A percentile compares a stretch with the other conserved stretches of the same genome.
Conservation (phyloP, 1,284 basidiomycete genomes). For the Ustilago xerochloae region DNA sequence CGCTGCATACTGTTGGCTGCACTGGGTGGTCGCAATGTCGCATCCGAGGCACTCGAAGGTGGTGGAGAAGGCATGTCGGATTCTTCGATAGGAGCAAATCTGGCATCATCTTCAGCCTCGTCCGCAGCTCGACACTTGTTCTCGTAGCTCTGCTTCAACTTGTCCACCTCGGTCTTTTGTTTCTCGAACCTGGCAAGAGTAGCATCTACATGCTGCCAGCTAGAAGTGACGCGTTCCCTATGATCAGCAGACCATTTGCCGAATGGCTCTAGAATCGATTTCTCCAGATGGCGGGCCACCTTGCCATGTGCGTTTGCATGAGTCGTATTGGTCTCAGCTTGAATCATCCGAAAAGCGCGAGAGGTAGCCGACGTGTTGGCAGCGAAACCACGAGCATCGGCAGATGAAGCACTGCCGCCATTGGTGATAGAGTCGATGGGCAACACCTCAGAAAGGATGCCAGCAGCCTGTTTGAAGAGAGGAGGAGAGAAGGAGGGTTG, state of each 20-base stretch:
- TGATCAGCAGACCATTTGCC: conserved; percentile 60
- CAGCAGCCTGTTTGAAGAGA: conserved; percentile 49
- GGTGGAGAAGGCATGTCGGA: conserved; percentile 10
- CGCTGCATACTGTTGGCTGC: conserved; percentile 9
- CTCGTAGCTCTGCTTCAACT: conserved; percentile 59
- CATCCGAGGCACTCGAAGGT: conserved; percentile 6
- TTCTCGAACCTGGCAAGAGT: conserved; percentile 53
- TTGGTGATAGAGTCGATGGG: conserved; percentile 14
- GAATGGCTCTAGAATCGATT: conserved; percentile 58
- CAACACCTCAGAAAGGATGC: conserved; percentile 42
- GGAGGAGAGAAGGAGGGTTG: conserved; percentile 31
- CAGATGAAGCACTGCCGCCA: conserved; percentile 5
- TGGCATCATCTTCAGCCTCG: conserved; percentile 66
- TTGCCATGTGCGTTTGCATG: conserved; percentile 55
- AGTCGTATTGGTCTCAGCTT: conserved; percentile 44
- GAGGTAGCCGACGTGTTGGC: conserved; percentile 42
- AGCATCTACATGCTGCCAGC: conserved; percentile 62
- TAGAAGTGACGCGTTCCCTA: conserved; percentile 45
- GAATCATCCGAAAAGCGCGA: conserved; percentile 48
- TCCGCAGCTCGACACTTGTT: conserved; percentile 63
- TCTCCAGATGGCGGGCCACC: conserved; percentile 54
- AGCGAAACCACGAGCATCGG: conserved; percentile 26
- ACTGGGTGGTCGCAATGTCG: conserved; percentile 7
- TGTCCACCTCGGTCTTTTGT: conserved; percentile 56
- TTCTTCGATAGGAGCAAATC: conserved; percentile 60